phyloP scores from a whole-genome alignment of 2,329 filamentous ascomycete species.

The Cylindrodendrum hubeiense region DNA sequence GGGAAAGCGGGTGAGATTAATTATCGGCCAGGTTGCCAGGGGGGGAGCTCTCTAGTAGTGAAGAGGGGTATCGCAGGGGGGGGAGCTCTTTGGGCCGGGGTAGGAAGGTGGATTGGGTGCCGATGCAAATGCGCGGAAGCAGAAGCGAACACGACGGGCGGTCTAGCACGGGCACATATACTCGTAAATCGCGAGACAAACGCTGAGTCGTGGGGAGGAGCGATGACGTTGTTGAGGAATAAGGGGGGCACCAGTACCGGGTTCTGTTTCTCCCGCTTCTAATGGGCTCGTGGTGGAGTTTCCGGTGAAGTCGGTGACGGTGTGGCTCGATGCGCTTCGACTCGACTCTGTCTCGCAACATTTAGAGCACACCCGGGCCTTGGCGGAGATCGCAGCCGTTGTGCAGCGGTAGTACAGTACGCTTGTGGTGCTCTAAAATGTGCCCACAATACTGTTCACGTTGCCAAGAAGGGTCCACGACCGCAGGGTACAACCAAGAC shows the following conservation, averaged over 20 bases:
- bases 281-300: constrained; percentile 15
- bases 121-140: background rate
- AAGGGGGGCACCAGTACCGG: too few relatives aligned
- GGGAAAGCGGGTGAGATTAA: constrained; percentile 23
- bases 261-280: too few relatives aligned
- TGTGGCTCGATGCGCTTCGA: constrained; percentile 7
- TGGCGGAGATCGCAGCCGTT: background rate
- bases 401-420: background rate
- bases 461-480: constrained; percentile 2
- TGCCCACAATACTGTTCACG: background rate
- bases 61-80: constrained; percentile 31
- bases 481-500: background rate
- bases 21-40: constrained; percentile 20
- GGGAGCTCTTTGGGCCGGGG: constrained; percentile 32
- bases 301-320: constrained; percentile 21
- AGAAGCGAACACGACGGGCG: background rate
- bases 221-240: constrained; percentile 21
- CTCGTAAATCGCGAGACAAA: background rate
- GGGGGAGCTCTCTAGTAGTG: constrained; percentile 21
- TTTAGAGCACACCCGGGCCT: background rate
- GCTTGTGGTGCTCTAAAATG: background rate
- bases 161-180: background rate
- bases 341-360: background rate
- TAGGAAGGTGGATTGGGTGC: constrained; percentile 12
- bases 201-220: background rate